Evolutionary conservation across 495 filamentous ascomycete species (phyloP).

Genomic region (Neurospora sp.): DNA sequence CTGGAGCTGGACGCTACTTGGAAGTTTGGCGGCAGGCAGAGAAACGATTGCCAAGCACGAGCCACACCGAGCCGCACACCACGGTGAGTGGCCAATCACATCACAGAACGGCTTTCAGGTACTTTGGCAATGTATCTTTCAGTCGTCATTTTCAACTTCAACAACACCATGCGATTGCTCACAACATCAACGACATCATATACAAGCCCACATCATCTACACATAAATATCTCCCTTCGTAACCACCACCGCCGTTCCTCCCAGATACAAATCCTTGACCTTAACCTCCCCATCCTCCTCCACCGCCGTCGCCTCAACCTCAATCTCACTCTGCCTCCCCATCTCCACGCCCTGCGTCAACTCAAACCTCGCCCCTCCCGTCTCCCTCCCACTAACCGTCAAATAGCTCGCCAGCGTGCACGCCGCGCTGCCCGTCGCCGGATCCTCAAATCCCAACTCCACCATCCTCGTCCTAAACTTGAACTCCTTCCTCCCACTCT

Average conservation of each 20-base stretch:
- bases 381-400: conserved; percentile 31
- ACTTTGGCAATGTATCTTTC: background rate
- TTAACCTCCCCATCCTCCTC: conserved; percentile 26
- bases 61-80: conserved; percentile 1
- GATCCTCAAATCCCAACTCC: conserved; percentile 52
- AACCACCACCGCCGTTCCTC: conserved; percentile 48
- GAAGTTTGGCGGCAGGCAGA: conserved; percentile 1
- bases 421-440: conserved; percentile 58
- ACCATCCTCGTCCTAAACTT: conserved; percentile 39
- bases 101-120: background rate
- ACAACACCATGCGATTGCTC: background rate
- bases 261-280: conserved; percentile 43
- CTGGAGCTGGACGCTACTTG: background rate
- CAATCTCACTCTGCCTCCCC: conserved; percentile 53
- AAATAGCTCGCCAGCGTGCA: conserved; percentile 48
- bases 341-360: conserved; percentile 73
- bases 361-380: conserved; percentile 31
- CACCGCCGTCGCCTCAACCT: conserved; percentile 27
- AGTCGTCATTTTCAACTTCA: background rate
- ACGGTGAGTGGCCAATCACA: background rate
- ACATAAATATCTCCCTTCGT: conserved; percentile 37
- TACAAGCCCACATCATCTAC: background rate
- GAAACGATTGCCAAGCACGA: background rate
- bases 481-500: conserved; percentile 9
- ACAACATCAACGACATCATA: background rate